Conservation (phyloP, 768 basidiomycete genomes). For the Daedaleopsis sinensis region DNA sequence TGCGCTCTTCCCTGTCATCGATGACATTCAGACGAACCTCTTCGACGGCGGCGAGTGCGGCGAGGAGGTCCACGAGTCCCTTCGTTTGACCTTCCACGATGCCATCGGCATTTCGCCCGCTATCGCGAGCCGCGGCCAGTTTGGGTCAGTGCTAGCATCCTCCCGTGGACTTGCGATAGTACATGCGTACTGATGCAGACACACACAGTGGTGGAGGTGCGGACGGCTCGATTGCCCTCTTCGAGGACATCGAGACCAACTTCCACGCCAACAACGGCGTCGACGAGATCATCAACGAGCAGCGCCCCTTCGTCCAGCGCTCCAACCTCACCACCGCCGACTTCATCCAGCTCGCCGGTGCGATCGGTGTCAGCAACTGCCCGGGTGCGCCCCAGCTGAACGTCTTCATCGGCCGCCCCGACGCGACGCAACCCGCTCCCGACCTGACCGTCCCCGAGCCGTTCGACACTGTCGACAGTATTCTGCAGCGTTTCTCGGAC, state of each 20-base stretch:
- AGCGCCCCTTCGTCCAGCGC: conserved; percentile 25
- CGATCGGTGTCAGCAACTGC: conserved; percentile 22
- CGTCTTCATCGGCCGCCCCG: conserved; percentile 38
- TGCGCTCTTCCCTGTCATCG: conserved; percentile 16
- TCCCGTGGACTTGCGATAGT: not conserved
- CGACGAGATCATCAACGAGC: conserved; percentile 28
- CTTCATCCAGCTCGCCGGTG: conserved; percentile 29
- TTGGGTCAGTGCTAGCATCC: conserved; percentile 1
- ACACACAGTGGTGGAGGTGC: conserved; percentile 32
- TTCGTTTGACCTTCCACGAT: conserved; percentile 34
- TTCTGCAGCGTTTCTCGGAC: conserved; percentile 28
- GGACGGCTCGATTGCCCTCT: conserved; percentile 52
- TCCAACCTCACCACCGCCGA: conserved; percentile 27
- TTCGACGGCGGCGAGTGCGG: conserved; percentile 40
- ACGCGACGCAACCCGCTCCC: conserved; percentile 24
- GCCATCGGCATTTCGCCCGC: conserved; percentile 26
- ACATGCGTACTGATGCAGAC: not conserved
- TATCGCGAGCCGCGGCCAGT: conserved; percentile 12
- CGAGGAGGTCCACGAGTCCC: conserved; percentile 35
- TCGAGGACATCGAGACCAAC: conserved; percentile 43
- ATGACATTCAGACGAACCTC: conserved; percentile 35
- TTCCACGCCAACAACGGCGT: conserved; percentile 43
- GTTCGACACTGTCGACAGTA: conserved; percentile 29
- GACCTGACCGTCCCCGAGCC: conserved; percentile 29
- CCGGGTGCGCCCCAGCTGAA: conserved; percentile 41